Conservation (phyloP, 2,329 filamentous ascomycete species). For the Penicillium crustosum region DNA sequence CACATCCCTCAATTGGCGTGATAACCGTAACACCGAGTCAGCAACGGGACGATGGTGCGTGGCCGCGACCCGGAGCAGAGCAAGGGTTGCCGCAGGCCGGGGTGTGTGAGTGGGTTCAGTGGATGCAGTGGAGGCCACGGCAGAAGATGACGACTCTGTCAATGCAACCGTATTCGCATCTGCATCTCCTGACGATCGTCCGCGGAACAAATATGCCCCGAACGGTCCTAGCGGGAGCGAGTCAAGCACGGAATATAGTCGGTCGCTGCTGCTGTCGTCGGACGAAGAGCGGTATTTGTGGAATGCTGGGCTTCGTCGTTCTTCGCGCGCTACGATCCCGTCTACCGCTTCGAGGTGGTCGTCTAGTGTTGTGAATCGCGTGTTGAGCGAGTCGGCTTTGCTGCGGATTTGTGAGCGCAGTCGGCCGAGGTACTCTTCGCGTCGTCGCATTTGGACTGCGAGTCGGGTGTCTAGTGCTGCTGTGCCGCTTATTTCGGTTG, state of each 20-base stretch:
- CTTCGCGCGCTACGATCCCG: constrained; percentile 29
- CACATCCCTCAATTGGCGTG: constrained; percentile 25
- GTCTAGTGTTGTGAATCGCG: constrained; percentile 34
- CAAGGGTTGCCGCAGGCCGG: constrained; percentile 16
- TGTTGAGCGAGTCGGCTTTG: constrained; percentile 33
- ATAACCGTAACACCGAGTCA: constrained; percentile 27
- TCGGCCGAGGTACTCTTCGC: constrained; percentile 36
- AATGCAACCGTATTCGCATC: neutral
- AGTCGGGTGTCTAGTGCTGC: constrained; percentile 30
- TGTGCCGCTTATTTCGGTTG: constrained; percentile 11
- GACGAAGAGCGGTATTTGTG: neutral
- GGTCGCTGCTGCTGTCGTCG: constrained; percentile 1
- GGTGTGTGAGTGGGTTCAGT: neutral
- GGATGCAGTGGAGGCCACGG: constrained; percentile 1
- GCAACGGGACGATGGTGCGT: constrained; percentile 31
- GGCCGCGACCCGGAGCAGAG: constrained; percentile 27
- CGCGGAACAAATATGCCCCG: constrained; percentile 6
- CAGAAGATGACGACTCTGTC: constrained; percentile 12
- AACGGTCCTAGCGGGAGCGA: constrained; percentile 14
- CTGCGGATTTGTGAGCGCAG: constrained; percentile 34
- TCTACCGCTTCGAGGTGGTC: constrained; percentile 39
- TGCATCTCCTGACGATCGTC: constrained; percentile 14
- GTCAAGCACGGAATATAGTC: constrained; percentile 14
- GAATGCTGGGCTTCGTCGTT: constrained; percentile 10
- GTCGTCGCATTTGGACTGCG: constrained; percentile 32